Conservation (phyloP, 805 yeast species). For the Wickerhamiella australiensis region DNA sequence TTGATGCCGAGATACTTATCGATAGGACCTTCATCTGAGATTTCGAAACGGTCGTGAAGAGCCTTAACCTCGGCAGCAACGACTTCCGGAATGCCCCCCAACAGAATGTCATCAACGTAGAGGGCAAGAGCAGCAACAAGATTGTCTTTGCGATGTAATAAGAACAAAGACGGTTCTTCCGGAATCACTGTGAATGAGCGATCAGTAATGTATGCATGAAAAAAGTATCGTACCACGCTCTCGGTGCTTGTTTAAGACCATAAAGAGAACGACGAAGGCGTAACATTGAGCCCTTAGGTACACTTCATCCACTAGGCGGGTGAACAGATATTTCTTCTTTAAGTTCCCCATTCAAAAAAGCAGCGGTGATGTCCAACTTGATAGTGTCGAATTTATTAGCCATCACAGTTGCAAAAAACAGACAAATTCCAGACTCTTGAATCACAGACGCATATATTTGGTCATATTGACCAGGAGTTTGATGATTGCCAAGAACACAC, state of each 20-base stretch:
- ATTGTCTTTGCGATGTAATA: not conserved
- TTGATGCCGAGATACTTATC: constrained; percentile 3
- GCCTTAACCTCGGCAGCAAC: not conserved
- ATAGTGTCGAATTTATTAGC: not conserved
- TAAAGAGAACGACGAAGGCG: not conserved
- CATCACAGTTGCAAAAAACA: not conserved
- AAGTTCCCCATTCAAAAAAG: not conserved
- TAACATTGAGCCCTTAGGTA: not conserved
- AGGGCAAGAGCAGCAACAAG: not conserved
- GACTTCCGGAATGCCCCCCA: not conserved
- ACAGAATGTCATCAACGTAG: not conserved
- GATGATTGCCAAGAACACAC: not conserved
- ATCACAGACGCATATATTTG: not conserved
- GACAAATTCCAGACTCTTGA: not conserved
- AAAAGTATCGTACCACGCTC: not conserved
- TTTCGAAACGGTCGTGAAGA: not conserved
- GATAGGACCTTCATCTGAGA: not conserved
- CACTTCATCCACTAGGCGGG: not conserved
- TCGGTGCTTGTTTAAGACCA: constrained; percentile 5
- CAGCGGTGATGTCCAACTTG: constrained; percentile 7
- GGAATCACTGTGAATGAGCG: not conserved
- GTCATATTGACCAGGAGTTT: not conserved
- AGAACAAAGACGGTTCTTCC: not conserved
- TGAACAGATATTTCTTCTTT: not conserved
- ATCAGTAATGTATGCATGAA: not conserved